Conservation (phyloP, 1,139 yeast species). For the Hyphopichia fennica region DNA sequence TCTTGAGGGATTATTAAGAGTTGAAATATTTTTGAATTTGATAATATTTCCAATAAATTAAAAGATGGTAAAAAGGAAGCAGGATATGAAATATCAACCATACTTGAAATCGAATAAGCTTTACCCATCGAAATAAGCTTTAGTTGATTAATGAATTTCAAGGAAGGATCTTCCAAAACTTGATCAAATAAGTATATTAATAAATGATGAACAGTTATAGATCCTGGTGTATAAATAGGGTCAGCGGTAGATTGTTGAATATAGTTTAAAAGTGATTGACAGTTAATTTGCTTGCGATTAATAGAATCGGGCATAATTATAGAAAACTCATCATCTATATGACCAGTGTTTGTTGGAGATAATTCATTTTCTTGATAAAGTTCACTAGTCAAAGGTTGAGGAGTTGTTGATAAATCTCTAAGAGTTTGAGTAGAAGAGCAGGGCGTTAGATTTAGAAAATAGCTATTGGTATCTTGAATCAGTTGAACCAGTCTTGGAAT, state of each 20-base stretch:
- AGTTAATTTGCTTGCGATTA: neutral
- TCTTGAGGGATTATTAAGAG: neutral
- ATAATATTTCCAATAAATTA: neutral
- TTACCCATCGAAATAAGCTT: slow-evolving; percentile 21
- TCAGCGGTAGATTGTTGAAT: neutral
- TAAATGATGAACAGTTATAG: slow-evolving; percentile 19
- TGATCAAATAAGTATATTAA: slow-evolving; percentile 16
- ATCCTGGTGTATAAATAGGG: slow-evolving; percentile 3
- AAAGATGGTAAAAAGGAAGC: neutral
- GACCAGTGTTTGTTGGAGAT: neutral
- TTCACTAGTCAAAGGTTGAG: neutral
- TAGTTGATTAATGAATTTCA: slow-evolving; percentile 11
- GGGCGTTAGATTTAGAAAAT: slow-evolving; percentile 14
- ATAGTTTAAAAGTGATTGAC: slow-evolving; percentile 1
- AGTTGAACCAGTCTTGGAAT: no score
- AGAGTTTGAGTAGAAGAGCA: slow-evolving; percentile 15
- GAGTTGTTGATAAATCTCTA: neutral
- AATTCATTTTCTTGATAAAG: neutral
- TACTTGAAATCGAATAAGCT: slow-evolving; percentile 12
- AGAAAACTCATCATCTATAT: slow-evolving; percentile 1
- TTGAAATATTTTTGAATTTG: neutral
- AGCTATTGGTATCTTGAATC: slow-evolving; percentile 8
- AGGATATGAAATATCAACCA: slow-evolving; percentile 9
- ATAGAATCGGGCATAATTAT: slow-evolving; percentile 10
- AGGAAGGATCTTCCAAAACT: neutral